Base-by-base conservation (phyloP, 208 protist species). In the Trypanosoma mega region DNA sequence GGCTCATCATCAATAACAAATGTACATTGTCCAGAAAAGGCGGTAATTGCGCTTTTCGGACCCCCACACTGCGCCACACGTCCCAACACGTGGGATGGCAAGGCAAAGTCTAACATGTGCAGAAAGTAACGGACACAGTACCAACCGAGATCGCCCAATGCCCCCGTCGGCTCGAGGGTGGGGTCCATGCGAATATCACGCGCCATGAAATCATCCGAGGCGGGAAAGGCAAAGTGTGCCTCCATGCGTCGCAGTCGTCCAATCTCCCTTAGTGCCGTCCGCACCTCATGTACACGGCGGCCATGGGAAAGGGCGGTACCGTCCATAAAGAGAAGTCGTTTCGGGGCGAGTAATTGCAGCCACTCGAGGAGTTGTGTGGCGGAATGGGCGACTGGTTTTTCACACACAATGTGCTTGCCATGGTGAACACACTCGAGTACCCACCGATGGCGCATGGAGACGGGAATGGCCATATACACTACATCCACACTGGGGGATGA, bases 111-210 rank as follows among this genome's bases (percentile, higher is more conserved):
- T 49, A 89, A 48, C 12, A 87, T 26, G 52, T 89, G 85, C 57
- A 89, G 57, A 26, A 86, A 78, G 68, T 72, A 75, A 29, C 85
- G 80, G 18, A 92, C 76, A 56, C 75, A 82, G 71, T 92, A 89
- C 85, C 85, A 92, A 7, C 85, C 85, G 58, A 86, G 57, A 54
- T 92, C 81, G 11, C 85, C 81, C 12, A 92, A 67, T 3, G 74
- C 80, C 20, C 85, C 81, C n/a, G 80, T 61, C 30, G 81, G 78
- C 68, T 89, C 81, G 51, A 87, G 51, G 21, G 54, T 46, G 23
- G 72, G 68, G 46, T 87, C 68, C 20, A 87, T 26, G 44, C 81
- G 81, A 63, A 92, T 87, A 63, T 87, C 81, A 33, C 51, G 73
- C 3, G 67, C 43, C 33, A 83, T 58, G 49, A 87, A 87, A n/a